These are phyloP conservation scores for Aciculoconidium aculeatum DNA, from an alignment of 805 yeast genomes.

Conservation along the genomic window DNA sequence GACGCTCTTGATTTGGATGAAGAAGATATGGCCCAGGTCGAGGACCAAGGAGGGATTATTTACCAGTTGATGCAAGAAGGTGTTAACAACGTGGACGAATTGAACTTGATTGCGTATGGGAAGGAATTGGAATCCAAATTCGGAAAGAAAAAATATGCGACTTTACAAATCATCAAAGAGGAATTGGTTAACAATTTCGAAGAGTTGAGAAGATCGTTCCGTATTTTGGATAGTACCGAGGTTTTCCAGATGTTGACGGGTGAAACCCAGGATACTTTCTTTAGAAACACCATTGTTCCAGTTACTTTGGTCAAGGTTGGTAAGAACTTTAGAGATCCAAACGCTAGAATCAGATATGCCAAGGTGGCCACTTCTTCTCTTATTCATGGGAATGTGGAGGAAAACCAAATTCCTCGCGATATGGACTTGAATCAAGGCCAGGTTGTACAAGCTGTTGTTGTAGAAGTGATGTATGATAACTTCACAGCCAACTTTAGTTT, in stretches of 20 bases:
- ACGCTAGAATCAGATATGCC: conserved; percentile 35
- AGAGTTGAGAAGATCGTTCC: conserved; percentile 76
- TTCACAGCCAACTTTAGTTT: conserved; percentile 73
- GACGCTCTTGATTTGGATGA: conserved; percentile 96
- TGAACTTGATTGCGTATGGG: conserved; percentile 87
- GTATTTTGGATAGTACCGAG: conserved; percentile 56
- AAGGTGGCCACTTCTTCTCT: conserved; percentile 38
- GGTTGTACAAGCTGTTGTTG: conserved; percentile 79
- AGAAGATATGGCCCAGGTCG: conserved; percentile 77
- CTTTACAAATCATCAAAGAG: conserved; percentile 75
- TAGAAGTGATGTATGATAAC: conserved; percentile 63
- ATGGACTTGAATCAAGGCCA: conserved; percentile 54
- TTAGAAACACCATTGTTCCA: conserved; percentile 67
- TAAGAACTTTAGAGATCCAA: conserved; percentile 51
- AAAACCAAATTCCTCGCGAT: conserved; percentile 40
- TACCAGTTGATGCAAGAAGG: conserved; percentile 67
- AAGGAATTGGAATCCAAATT: conserved; percentile 73
- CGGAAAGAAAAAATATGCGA: conserved; percentile 68
- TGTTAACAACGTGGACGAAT: conserved; percentile 71
- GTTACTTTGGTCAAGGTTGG: conserved; percentile 66
- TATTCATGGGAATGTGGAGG: conserved; percentile 40
- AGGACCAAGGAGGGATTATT: conserved; percentile 78
- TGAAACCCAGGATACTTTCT: conserved; percentile 66
- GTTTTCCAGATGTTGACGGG: conserved; percentile 88
- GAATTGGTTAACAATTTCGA: conserved; percentile 85